Evolutionary conservation across 306 rosid species (phyloP), one percentile per base, ranked within the genome.

Genomic region (Carpinus fangiana): DNA sequence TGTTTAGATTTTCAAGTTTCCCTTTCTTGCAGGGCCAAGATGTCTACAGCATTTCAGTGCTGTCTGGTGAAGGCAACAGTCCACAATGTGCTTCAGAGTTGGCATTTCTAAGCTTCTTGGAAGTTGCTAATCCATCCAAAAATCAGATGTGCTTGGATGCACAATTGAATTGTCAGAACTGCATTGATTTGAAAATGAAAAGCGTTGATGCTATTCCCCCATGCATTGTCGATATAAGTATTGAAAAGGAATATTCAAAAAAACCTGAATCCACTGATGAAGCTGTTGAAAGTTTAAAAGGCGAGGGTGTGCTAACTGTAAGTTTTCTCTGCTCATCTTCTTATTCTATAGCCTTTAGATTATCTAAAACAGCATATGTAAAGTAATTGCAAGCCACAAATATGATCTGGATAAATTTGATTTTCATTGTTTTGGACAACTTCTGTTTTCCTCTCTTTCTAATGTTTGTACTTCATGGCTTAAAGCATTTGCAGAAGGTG

Each of bases 211-310:
- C 72, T 67, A 80, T 83, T 84, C 79, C 97, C 74, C 86, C 91
- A 28, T 89, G 91, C 83, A 77, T 90, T 74, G 85, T 91, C 46
- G 91, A 91, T 76, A 76, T 89, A 51, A 89, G 89, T 79, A 78
- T 78, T 73, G 94, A 83, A 73, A 90, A 85, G 73, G 90, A 85
- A 64, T 78, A 83, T 85, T 76, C 84, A 72, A 76, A 78, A 86
- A 82, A 81, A 61, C 78, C 91, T 52, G 90, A 87, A 77, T 76
- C 86, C 65, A 79, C 67, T 78, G 94, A 89, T 60, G 97, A 89
- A 74, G 70, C 84, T 53, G 77, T 87, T 52, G 97, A 84, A 82
- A 86, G 86, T 79, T 79, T 72, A 74, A 92, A 92, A 87, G 79
- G 84, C 16, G 88, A 85, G 78, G 84, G 83, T 80, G 72, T 84